phyloP scores from a whole-genome alignment of 257 asterid genomes.

The Solanum virginianum region DNA sequence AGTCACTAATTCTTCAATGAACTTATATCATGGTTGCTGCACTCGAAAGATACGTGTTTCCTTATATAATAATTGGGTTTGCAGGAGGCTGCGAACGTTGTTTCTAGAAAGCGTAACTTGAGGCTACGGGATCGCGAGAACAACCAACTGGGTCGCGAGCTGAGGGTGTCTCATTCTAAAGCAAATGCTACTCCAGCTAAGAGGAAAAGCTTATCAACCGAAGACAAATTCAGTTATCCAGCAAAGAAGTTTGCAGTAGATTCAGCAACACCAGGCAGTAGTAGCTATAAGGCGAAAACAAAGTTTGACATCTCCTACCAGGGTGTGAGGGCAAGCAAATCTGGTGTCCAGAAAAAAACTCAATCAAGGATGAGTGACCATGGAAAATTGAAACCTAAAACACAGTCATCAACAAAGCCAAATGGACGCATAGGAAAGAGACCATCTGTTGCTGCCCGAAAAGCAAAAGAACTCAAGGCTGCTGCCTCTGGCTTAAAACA shows the following conservation, averaged over 20 bases:
- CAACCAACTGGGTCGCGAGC: slow-evolving; percentile 66
- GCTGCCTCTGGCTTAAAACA: slow-evolving; percentile 21
- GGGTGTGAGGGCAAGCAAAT: slow-evolving; percentile 74
- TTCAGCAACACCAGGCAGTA: slow-evolving; percentile 23
- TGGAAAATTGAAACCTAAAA: slow-evolving; percentile 11
- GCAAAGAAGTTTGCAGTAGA: slow-evolving; percentile 26
- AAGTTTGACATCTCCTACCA: slow-evolving; percentile 44
- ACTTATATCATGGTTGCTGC: background rate
- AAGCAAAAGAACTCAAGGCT: slow-evolving; percentile 31
- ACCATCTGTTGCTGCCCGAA: slow-evolving; percentile 85
- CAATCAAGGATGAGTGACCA: slow-evolving; percentile 4
- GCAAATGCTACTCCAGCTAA: slow-evolving; percentile 32
- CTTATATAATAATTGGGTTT: background rate
- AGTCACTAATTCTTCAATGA: background rate
- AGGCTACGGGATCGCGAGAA: slow-evolving; percentile 65
- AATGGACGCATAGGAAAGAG: slow-evolving; percentile 32
- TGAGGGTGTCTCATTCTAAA: slow-evolving; percentile 63
- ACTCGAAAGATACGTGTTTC: background rate
- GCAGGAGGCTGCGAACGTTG: slow-evolving; percentile 65
- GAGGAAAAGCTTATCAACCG: slow-evolving; percentile 25
- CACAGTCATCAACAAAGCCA: slow-evolving; percentile 12
- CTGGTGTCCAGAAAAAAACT: slow-evolving; percentile 55
- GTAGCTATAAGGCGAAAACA: slow-evolving; percentile 3
- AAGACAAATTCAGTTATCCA: slow-evolving; percentile 16
- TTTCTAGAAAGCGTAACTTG: slow-evolving; percentile 35